Conservation (phyloP, 2,329 filamentous ascomycete genomes). For the Sphaerulina vaccinii region DNA sequence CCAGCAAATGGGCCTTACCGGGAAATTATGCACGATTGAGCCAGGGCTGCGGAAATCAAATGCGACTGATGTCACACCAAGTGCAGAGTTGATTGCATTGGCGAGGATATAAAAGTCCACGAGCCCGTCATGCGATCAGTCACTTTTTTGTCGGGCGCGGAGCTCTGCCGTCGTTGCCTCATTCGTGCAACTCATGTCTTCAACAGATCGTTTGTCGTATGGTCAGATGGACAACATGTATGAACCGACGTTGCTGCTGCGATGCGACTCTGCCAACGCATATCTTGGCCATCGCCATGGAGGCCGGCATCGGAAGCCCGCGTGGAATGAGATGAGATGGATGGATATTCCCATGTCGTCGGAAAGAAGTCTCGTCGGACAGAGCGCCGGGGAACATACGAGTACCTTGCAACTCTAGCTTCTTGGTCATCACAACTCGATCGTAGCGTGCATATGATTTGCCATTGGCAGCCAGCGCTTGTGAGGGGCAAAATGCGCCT, state of each 20-base stretch:
- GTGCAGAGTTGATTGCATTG: constrained; percentile 7
- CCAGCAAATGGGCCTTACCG: background rate
- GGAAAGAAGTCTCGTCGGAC: too few species aligned
- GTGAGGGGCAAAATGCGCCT: constrained; percentile 10
- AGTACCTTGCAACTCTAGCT: background rate
- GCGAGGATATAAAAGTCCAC: constrained; percentile 3
- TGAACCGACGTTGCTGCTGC: background rate
- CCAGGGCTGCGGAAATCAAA: constrained; percentile 4
- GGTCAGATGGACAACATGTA: background rate
- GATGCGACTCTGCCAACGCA: constrained; percentile 8
- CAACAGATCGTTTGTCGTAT: background rate
- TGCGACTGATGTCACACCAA: constrained; percentile 9
- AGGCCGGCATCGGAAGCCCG: too few species aligned
- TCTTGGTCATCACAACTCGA: background rate
- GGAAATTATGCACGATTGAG: too few species aligned
- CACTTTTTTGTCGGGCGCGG: background rate
- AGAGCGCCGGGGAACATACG: background rate
- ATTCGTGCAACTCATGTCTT: too few species aligned
- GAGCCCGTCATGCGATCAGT: constrained; percentile 1
- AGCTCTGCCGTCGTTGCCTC: too few species aligned
- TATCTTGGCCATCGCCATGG: background rate
- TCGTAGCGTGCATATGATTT: background rate
- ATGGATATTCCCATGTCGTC: too few species aligned
- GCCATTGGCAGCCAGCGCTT: background rate
- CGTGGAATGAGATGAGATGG: background rate